Percentiles rank a stretch among this genome's conserved stretches.
These are phyloP conservation scores for Penicillium alfredii DNA, from an alignment of 495 filamentous ascomycete species.

Conservation along the genomic window DNA sequence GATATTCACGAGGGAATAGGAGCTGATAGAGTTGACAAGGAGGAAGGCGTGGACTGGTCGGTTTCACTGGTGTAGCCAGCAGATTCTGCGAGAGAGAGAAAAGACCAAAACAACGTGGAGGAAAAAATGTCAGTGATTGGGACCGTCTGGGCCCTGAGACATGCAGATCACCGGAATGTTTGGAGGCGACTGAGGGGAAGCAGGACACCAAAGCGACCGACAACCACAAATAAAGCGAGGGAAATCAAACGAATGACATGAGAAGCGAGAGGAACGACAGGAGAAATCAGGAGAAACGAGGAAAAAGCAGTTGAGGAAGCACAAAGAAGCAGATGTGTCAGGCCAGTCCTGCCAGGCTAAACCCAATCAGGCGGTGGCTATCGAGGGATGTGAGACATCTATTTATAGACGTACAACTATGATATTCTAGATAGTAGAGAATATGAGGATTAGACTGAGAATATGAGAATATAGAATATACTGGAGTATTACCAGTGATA, in stretches of 20 bases:
- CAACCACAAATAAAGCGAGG: constrained; percentile 1
- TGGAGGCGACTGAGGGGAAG: constrained; percentile 6
- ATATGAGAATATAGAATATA: too few relatives aligned
- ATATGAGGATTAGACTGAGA: too few relatives aligned
- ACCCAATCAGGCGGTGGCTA: constrained; percentile 16
- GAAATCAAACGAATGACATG: constrained; percentile 1
- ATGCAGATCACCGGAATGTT: constrained; percentile 18
- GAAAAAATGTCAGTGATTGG: constrained; percentile 8
- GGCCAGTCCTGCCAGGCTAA: constrained; percentile 20
- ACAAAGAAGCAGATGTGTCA: constrained; percentile 8
- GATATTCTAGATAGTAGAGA: too few relatives aligned
- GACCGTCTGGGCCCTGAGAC: constrained; percentile 10
- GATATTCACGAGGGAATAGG: constrained; percentile 8
- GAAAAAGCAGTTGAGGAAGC: constrained; percentile 5
- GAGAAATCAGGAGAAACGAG: background rate
- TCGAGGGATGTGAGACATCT: constrained; percentile 23
- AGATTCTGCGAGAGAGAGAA: too few relatives aligned
- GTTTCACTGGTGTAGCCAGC: too few relatives aligned
- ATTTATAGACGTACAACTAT: constrained; percentile 16
- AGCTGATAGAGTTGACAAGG: background rate
- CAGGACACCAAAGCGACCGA: constrained; percentile 2
- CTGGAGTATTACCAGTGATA: too few relatives aligned
- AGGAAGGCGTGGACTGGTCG: background rate
- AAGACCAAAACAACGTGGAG: constrained; percentile 11
- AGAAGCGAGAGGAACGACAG: background rate